Conservation (phyloP, 1,139 yeast genomes). For the Blastobotrys capitulatus region DNA sequence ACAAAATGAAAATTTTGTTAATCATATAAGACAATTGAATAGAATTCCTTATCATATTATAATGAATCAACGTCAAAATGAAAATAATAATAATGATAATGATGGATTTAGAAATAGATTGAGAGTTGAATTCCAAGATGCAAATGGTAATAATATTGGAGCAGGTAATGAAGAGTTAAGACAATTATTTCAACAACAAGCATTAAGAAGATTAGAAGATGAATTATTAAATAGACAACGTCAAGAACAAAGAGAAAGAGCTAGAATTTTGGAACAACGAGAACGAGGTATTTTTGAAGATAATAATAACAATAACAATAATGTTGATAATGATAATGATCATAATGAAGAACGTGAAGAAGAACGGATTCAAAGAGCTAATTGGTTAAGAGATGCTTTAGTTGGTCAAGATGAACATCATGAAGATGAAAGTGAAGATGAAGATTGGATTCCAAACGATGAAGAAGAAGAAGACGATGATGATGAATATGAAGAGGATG, state of each 20-base stretch:
- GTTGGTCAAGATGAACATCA: background rate
- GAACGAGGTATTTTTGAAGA: background rate
- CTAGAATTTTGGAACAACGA: background rate
- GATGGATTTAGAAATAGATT: constrained; percentile 2
- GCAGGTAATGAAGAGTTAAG: background rate
- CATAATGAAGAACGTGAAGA: constrained; percentile 1
- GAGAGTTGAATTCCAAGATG: constrained; percentile 1
- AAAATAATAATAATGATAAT: background rate
- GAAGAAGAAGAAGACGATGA: constrained; percentile 2
- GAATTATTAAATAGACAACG: background rate
- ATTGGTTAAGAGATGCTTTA: background rate
- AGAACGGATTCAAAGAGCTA: background rate
- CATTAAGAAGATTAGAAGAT: background rate
- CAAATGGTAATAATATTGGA: background rate
- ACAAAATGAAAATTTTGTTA: constrained; percentile 25
- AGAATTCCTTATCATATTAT: background rate
- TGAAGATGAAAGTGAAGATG: constrained; percentile 1
- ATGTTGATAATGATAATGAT: background rate
- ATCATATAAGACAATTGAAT: constrained; percentile 14
- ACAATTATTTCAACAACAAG: background rate
- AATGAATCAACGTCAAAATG: constrained; percentile 4
- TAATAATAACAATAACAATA: background rate
- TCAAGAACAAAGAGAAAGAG: background rate
- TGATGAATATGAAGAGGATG: background rate
- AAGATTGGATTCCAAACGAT: background rate